These are phyloP conservation scores for Zychaea mexicana DNA, from an alignment of 371 early-diverging fungal species.

Conservation along the genomic window DNA sequence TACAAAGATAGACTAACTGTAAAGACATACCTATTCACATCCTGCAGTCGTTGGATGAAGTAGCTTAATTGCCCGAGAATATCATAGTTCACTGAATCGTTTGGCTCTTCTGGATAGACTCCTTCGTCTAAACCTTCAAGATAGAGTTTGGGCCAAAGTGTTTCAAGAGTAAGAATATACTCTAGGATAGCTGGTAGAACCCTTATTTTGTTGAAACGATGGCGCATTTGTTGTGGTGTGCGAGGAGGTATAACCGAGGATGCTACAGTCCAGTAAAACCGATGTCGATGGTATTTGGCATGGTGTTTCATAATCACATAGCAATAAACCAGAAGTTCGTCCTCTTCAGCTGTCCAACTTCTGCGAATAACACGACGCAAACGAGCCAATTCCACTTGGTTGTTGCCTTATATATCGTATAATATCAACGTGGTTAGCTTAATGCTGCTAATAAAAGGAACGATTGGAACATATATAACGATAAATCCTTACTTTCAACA, in stretches of 20 bases:
- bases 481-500: neutral
- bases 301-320: slow-evolving; percentile 36
- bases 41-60: slow-evolving; percentile 28
- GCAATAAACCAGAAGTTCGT: slow-evolving; percentile 47
- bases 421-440: no score
- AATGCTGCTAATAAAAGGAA: no score
- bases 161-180: slow-evolving; percentile 19
- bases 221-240: slow-evolving; percentile 26
- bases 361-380: neutral
- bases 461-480: no score
- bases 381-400: neutral
- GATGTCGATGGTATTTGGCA: neutral
- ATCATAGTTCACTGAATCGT: slow-evolving; percentile 30
- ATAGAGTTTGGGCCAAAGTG: slow-evolving; percentile 42
- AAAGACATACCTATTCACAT: neutral
- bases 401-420: no score
- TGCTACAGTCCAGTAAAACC: slow-evolving; percentile 45
- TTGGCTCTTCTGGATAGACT: slow-evolving; percentile 27
- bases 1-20: neutral
- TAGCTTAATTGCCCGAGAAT: slow-evolving; percentile 34
- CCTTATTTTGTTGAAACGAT: slow-evolving; percentile 37
- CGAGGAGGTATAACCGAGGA: slow-evolving; percentile 23
- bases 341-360: slow-evolving; percentile 49
- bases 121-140: slow-evolving; percentile 35
- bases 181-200: slow-evolving; percentile 23